Evolutionary conservation across 257 asterid genomes (phyloP).

Genomic region (Solanum dulcamara): DNA sequence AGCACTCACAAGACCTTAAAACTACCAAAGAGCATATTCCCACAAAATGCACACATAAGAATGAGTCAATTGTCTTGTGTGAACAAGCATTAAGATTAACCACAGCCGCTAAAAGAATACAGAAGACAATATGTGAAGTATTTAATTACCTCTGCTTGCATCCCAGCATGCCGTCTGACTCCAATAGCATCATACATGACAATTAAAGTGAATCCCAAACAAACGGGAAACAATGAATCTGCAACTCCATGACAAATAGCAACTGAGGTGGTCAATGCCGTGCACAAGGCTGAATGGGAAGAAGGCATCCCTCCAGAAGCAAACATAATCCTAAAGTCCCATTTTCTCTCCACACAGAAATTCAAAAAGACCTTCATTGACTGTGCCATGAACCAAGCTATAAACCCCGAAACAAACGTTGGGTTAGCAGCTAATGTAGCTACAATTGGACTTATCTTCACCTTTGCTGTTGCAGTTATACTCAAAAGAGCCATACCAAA

Average conservation of each 20-base stretch:
- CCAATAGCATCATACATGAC: conserved; percentile 96
- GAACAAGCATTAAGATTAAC: not conserved
- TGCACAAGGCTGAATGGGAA: conserved; percentile 84
- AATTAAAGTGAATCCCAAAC: conserved; percentile 77
- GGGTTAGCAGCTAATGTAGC: conserved; percentile 73
- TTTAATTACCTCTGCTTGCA: conserved; percentile 70
- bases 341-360: conserved; percentile 67
- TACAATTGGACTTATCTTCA: conserved; percentile 70
- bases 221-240: conserved; percentile 79
- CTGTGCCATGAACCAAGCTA: conserved; percentile 67
- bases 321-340: conserved; percentile 70
- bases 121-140: not conserved
- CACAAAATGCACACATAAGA: not conserved
- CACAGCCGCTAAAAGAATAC: not conserved
- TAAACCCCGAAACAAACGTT: conserved; percentile 63
- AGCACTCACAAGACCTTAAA: not conserved
- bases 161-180: conserved; percentile 83
- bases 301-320: conserved; percentile 93
- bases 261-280: conserved; percentile 80
- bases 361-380: conserved; percentile 67
- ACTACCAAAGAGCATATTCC: not conserved
- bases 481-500: conserved; percentile 65
- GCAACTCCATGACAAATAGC: conserved; percentile 85
- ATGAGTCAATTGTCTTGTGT: too few species aligned
- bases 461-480: conserved; percentile 69